Evolutionary conservation across 371 early-diverging fungal species (phyloP), one percentile per base, ranked within the genome.

Genomic region (Mucor piriformis): DNA sequence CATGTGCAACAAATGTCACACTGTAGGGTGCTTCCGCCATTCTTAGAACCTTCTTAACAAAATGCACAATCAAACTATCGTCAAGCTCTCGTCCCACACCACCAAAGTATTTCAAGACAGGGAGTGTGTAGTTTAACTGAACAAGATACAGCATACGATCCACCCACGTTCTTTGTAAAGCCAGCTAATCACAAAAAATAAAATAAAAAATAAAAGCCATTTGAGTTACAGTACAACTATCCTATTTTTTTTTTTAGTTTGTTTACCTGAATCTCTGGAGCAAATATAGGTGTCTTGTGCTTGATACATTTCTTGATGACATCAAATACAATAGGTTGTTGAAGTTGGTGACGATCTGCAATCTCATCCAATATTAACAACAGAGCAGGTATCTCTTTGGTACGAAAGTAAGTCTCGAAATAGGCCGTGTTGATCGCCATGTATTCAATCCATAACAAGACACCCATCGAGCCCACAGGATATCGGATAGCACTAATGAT

Each of bases 301-400:
- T 59, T 49, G 18, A 74, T 56, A 54, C 68, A 81, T 50, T 35
- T 65, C 67, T 74, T 78, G 38, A 87, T 72, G 6, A 82, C 80
- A 11, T 73, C 64, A 65, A 90, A 87, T 15, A 90, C 83, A 2
- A 77, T 66, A 3, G 84, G 77, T 54, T 83, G 86, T 42, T 87
- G 85, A 23, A 87, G 42, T 27, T 87, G 87, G 58, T 89, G 89
- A 42, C 77, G 70, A 48, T 71, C 76, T 0, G 88, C 87, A 63
- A 90, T 87, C 64, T 83, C 90, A 57, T 90, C 90, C 23, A 90
- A 68, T 34, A 90, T 51, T 13, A 87, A 59, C 40, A 85, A 70
- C 15, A 87, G 79, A 2, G 80, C 54, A 1, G 88, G 87, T 2
- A 77, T 81, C 44, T 87, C 87, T 2, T 78, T 74, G 40, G 83